Conservation (phyloP, 73 alveolate genomes). For the Halteria grandinella region DNA sequence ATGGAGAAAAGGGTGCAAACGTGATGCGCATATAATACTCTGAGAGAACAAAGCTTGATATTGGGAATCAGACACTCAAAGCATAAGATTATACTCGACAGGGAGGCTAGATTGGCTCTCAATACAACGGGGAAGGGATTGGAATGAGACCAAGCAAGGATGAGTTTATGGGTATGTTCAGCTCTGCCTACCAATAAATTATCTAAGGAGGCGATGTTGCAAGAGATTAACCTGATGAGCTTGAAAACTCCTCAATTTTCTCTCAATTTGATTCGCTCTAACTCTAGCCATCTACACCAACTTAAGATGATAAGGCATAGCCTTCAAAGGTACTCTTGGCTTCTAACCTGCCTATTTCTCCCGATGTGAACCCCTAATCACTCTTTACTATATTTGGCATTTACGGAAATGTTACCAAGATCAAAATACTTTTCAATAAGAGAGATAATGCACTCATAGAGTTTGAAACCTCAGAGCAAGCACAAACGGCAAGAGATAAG, state of each 20-base stretch:
- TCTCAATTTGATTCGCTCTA: slow-evolving; percentile 16
- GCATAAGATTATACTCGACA: slow-evolving; percentile 36
- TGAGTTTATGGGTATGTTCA: slow-evolving; percentile 21
- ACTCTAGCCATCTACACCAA: not conserved
- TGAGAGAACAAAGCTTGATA: slow-evolving; percentile 30
- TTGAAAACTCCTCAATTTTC: not conserved
- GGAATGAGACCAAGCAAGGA: not conserved
- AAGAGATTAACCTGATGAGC: not conserved
- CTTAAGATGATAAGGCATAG: not conserved
- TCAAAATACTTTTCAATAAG: slow-evolving; percentile 53
- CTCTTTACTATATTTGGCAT: slow-evolving; percentile 58
- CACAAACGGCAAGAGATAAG: slow-evolving; percentile 52
- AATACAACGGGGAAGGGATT: not conserved
- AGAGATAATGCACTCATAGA: slow-evolving; percentile 62
- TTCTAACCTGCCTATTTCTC: slow-evolving; percentile 57
- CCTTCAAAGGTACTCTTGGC: slow-evolving; percentile 45
- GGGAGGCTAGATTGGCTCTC: not conserved
- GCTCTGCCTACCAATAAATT: slow-evolving; percentile 3
- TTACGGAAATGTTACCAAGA: slow-evolving; percentile 63
- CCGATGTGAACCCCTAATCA: slow-evolving; percentile 4
- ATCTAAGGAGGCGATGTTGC: not conserved
- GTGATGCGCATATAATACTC: slow-evolving; percentile 55
- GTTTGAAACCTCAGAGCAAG: slow-evolving; percentile 38
- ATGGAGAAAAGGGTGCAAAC: slow-evolving; percentile 36
- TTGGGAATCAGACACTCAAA: slow-evolving; percentile 7